Percentiles rank a stretch among this genome's conserved stretches.
Conservation (phyloP, 257 asterid species). For the Verbena officinalis region DNA sequence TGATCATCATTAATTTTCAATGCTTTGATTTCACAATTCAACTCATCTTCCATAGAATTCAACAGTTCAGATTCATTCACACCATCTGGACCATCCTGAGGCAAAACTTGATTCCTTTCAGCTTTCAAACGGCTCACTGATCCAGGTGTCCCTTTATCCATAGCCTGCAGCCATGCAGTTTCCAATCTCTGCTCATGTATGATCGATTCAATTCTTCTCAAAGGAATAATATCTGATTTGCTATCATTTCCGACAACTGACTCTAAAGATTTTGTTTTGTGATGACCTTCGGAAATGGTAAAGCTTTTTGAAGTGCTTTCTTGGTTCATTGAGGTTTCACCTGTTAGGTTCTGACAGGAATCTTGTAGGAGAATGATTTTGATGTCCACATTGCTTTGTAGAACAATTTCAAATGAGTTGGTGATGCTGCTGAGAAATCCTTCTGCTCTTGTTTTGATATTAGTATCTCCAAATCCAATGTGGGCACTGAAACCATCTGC, state of each 20-base stretch:
- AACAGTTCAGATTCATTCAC: conserved; percentile 41
- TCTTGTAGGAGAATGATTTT: conserved; percentile 60
- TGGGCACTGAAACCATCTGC: conserved; percentile 86
- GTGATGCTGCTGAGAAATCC: conserved; percentile 93
- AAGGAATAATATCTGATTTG: conserved; percentile 52
- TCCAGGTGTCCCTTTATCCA: conserved; percentile 81
- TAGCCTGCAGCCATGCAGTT: conserved; percentile 92
- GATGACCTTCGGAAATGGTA: conserved; percentile 5
- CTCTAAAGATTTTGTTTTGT: conserved; percentile 7
- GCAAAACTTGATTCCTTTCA: conserved; percentile 87
- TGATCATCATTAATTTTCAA: conserved; percentile 55
- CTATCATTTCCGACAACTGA: conserved; percentile 43
- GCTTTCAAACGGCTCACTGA: conserved; percentile 46
- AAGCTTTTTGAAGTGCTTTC: too few relatives aligned
- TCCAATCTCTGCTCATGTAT: conserved; percentile 87
- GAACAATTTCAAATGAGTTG: conserved; percentile 75
- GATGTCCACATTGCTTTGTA: conserved; percentile 78
- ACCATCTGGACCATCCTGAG: conserved; percentile 61
- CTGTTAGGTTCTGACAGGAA: conserved; percentile 40
- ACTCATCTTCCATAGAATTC: conserved; percentile 58
- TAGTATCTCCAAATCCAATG: conserved; percentile 70
- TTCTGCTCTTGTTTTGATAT: conserved; percentile 80
- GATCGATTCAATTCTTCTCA: conserved; percentile 78
- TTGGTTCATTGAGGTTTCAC: background rate
- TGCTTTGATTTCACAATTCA: conserved; percentile 61